phyloP scores from a whole-genome alignment of 805 yeast species.

The Jamesozyma spencerorum region DNA sequence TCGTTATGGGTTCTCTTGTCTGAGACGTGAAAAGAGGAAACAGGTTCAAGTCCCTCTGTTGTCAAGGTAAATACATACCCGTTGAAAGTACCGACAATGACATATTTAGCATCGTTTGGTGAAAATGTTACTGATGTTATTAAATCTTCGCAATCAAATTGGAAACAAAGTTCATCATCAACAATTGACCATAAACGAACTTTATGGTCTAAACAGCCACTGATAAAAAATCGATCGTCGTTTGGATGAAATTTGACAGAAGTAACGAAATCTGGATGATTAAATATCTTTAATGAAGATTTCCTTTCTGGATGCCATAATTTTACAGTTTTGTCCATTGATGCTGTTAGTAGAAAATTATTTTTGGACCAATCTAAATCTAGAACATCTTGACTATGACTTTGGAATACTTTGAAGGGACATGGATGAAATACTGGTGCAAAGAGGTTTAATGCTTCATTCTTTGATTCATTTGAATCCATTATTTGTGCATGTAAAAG shows the following conservation, averaged over 20 bases:
- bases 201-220: constrained; percentile 71
- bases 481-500: background rate
- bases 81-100: constrained; percentile 67
- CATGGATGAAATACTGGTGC: constrained; percentile 73
- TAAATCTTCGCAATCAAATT: constrained; percentile 51
- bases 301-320: constrained; percentile 76
- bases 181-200: constrained; percentile 76
- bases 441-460: constrained; percentile 23
- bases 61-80: constrained; percentile 57
- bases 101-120: constrained; percentile 51
- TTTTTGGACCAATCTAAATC: constrained; percentile 83
- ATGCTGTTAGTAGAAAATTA: constrained; percentile 66
- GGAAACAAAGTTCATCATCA: constrained; percentile 55
- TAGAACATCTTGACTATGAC: constrained; percentile 65
- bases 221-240: constrained; percentile 79
- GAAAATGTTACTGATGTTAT: constrained; percentile 71
- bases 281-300: constrained; percentile 52
- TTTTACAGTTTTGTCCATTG: constrained; percentile 76
- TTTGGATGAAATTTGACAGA: constrained; percentile 69
- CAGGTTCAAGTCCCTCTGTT: constrained; percentile 50
- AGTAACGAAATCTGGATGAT: constrained; percentile 74
- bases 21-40: constrained; percentile 38
- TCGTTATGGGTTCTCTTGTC: constrained; percentile 29
- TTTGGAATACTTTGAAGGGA: constrained; percentile 55
- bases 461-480: background rate